These are phyloP conservation scores for Fusarium napiforme DNA, from an alignment of 2,329 filamentous ascomycete genomes.

Conservation along the genomic window DNA sequence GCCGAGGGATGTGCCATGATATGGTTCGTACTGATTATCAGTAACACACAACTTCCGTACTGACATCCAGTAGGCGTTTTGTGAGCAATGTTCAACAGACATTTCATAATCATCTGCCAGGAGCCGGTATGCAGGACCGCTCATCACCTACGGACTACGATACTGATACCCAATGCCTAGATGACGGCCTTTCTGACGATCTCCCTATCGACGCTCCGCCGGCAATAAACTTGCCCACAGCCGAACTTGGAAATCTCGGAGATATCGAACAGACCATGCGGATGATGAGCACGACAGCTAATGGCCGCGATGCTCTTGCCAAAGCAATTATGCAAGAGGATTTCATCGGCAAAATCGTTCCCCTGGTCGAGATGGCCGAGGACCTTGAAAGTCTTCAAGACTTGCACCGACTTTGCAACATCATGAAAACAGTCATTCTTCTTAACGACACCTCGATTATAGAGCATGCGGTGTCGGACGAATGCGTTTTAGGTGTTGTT, in stretches of 20 bases:
- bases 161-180: conserved; percentile 56
- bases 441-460: conserved; percentile 96
- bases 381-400: conserved; percentile 88
- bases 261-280: conserved; percentile 90
- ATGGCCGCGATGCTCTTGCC: conserved; percentile 84
- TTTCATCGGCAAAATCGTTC: conserved; percentile 88
- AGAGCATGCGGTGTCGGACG: conserved; percentile 90
- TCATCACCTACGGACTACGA: background rate
- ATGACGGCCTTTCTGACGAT: conserved; percentile 91
- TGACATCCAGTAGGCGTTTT: conserved; percentile 76
- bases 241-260: conserved; percentile 82
- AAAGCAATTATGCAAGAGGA: conserved; percentile 88
- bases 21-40: conserved; percentile 69
- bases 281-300: conserved; percentile 76
- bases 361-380: conserved; percentile 87
- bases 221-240: conserved; percentile 78
- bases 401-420: conserved; percentile 92
- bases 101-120: conserved; percentile 67
- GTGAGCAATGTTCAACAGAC: conserved; percentile 86
- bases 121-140: conserved; percentile 64
- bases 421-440: conserved; percentile 95
- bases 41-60: background rate
- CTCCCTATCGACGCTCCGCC: conserved; percentile 77
- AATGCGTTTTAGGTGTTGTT: conserved; percentile 89
- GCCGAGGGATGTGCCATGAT: conserved; percentile 92